Evolutionary conservation across 768 basidiomycete species (phyloP).

Genomic region (Naematelia encephala): DNA sequence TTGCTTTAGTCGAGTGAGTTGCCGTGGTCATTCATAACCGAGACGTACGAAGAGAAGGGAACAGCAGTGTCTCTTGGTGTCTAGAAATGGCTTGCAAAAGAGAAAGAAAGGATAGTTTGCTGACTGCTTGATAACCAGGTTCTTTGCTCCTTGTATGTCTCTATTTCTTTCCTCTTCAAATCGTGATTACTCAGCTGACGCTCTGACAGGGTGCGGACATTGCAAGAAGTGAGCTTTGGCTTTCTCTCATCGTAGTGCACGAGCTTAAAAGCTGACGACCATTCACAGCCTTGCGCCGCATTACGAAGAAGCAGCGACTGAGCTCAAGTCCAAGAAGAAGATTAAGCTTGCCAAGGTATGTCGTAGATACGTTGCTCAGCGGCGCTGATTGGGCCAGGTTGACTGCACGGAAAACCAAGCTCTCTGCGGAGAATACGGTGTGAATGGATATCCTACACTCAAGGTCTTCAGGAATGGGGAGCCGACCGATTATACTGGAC

Average conservation of each 20-base stretch:
- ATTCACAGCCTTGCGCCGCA: constrained; percentile 76
- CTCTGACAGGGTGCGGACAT: constrained; percentile 77
- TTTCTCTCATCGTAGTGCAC: no score
- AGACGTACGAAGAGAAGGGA: background rate
- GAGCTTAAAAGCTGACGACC: background rate
- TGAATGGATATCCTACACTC: constrained; percentile 89
- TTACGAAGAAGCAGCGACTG: constrained; percentile 84
- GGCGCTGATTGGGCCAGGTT: no score
- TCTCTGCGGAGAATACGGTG: constrained; percentile 79
- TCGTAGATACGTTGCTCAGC: no score
- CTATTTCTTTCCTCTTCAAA: background rate
- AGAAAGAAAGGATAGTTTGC: background rate
- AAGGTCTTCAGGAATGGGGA: constrained; percentile 88
- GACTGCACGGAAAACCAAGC: constrained; percentile 94
- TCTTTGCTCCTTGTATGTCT: constrained; percentile 45
- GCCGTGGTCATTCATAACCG: constrained; percentile 78
- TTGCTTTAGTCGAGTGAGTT: constrained; percentile 93
- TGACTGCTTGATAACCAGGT: constrained; percentile 17
- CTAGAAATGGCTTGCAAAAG: background rate
- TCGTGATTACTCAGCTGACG: constrained; percentile 7
- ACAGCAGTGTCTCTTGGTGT: no score
- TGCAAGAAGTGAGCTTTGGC: constrained; percentile 73
- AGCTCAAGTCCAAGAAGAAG: constrained; percentile 73
- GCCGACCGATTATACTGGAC: constrained; percentile 74
- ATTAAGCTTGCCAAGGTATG: constrained; percentile 78